Conservation (phyloP, 176 grass and related monocot species). For the Chloris gayana region DNA sequence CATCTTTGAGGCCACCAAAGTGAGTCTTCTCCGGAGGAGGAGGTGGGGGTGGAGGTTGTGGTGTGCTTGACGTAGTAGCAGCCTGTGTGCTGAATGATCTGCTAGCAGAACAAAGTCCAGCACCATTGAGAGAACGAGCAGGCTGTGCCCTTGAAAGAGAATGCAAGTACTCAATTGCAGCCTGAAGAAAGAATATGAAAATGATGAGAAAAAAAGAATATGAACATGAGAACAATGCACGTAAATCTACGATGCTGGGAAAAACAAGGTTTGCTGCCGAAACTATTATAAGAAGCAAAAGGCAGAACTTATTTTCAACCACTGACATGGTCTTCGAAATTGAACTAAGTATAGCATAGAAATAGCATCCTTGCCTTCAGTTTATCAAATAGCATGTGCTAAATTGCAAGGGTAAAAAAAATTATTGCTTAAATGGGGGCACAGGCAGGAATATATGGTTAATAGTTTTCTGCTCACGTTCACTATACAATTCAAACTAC, state of each 20-base stretch:
- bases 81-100: constrained; percentile 74
- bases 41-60: constrained; percentile 70
- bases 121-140: constrained; percentile 47
- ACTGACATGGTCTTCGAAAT: not conserved
- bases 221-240: not conserved
- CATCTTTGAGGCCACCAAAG: constrained; percentile 76
- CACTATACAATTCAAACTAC: not conserved
- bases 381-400: not conserved
- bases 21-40: constrained; percentile 88
- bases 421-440: not conserved
- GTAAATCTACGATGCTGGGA: not conserved
- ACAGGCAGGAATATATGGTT: not conserved
- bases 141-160: constrained; percentile 47
- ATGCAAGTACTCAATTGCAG: constrained; percentile 40
- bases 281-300: not conserved
- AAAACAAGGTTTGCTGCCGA: not conserved
- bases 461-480: not conserved
- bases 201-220: constrained; percentile 12
- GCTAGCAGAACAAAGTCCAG: constrained; percentile 23
- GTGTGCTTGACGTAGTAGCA: constrained; percentile 61
- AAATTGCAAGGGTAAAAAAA: not conserved
- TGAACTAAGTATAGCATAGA: not conserved
- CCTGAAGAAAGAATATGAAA: constrained; percentile 30
- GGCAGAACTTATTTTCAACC: not conserved
- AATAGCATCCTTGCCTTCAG: not conserved